Base-by-base conservation (phyloP, 257 asterid species). In the Fraxinus americana region DNA sequence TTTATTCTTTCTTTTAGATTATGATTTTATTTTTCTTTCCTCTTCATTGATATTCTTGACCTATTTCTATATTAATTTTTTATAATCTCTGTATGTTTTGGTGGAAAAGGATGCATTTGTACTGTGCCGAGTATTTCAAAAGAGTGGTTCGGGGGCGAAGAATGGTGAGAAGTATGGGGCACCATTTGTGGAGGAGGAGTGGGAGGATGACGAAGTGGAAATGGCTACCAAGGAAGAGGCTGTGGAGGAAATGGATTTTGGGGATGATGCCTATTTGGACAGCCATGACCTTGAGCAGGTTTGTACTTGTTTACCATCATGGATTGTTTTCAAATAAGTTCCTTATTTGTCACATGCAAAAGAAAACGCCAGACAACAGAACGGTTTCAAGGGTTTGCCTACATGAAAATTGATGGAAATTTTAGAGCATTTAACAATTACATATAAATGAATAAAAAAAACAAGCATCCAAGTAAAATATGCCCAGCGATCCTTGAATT, bases 151-250 rank as follows among this genome's bases (percentile, higher is more conserved):
- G 0, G 98, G 98, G 75, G 94, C 98, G 8, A 94, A 91, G 90
- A 94, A 94, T 80, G 97, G 98, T 41, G 98, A 92, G 81, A 91
- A 88, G 71, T 94, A 94, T 74, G 98, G 98, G 25, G 98, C 98
- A 52, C 97, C 98, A 19, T 88, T 92, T 57, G 80, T 90, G 67
- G 97, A 90, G 80, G 97, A 94, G 85, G 98, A 94, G 41, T 94
- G 98, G 98, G 98, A 90, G 79, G 77, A 77, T 0, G 86, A 88
- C 66, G 93, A 85, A 63, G 70, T 83, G 75, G 91, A 78, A 71
- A 48, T 69, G 67, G 76, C 43, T 59, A 84, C 87, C 21, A 80
- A 84, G 80, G 76, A 43, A 74, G 91, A 84, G 75, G 79, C 65
- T 67, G 67, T 72, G 19, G 87, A 67, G 71, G 89, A 81, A 82